Evolutionary conservation across 2,329 filamentous ascomycete genomes (phyloP).

Genomic region (Aspergillus jensenii): DNA sequence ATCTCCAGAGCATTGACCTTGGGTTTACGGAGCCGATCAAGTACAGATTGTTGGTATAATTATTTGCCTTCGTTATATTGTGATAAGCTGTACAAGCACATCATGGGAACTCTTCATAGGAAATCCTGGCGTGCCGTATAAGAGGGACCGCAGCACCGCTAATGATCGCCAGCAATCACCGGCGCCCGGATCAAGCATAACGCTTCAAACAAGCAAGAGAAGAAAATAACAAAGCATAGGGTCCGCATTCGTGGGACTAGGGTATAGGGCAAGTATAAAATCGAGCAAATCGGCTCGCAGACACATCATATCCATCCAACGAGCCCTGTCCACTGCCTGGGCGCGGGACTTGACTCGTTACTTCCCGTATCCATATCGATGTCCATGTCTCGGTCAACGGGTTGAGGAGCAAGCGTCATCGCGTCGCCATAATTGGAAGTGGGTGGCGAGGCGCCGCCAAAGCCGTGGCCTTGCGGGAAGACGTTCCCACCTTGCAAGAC

Average conservation of each 20-base stretch:
- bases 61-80: not conserved
- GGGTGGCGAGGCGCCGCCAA: constrained; percentile 16
- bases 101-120: not conserved
- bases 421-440: constrained; percentile 22
- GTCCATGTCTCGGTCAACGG: constrained; percentile 27
- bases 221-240: not conserved
- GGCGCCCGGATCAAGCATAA: not conserved
- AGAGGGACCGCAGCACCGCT: not conserved
- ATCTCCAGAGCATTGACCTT: not conserved
- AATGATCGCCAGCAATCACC: constrained; percentile 9
- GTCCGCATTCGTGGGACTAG: not conserved
- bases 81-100: not conserved
- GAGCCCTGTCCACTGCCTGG: constrained; percentile 28
- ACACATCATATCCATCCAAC: constrained; percentile 33
- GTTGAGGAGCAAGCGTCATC: constrained; percentile 22
- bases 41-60: not conserved
- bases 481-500: constrained; percentile 16
- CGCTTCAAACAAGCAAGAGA: not conserved
- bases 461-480: constrained; percentile 20
- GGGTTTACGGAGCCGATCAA: not conserved
- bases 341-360: constrained; percentile 17
- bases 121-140: too few species aligned
- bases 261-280: constrained; percentile 2
- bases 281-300: not conserved
- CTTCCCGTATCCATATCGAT: constrained; percentile 32